Evolutionary conservation across 176 grass and related monocot genomes (phyloP).

Genomic region (Oryza glumipatula): DNA sequence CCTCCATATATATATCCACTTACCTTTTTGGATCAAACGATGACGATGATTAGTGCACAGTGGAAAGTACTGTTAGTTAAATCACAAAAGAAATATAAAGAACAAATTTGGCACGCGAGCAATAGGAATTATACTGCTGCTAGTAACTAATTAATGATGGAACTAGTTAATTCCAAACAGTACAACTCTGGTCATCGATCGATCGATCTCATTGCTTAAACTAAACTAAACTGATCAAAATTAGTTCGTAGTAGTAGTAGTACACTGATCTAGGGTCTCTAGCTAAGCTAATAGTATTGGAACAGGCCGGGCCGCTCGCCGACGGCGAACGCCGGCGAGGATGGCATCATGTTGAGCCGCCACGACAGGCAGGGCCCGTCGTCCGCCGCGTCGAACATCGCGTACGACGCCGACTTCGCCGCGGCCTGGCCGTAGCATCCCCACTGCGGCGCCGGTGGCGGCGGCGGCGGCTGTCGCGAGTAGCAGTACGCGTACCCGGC

Average conservation of each 20-base stretch:
- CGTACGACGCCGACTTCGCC: conserved; percentile 30
- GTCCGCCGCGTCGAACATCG: conserved; percentile 33
- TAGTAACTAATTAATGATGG: not conserved
- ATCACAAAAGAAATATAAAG: conserved; percentile 27
- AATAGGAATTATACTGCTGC: conserved; percentile 3
- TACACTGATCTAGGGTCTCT: not conserved
- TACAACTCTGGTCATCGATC: not conserved
- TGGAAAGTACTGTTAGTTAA: conserved; percentile 40
- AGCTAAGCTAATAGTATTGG: conserved; percentile 54
- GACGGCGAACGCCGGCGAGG: conserved; percentile 57
- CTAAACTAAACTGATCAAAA: conserved; percentile 9
- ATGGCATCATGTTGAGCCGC: conserved; percentile 61
- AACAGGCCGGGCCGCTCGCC: conserved; percentile 56
- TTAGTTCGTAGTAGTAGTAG: not conserved
- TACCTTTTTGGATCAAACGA: conserved; percentile 15
- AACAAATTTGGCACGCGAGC: conserved; percentile 30
- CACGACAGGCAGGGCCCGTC: conserved; percentile 61
- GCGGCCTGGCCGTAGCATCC: conserved; percentile 56
- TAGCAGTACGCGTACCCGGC: conserved; percentile 48
- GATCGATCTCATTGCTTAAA: not conserved
- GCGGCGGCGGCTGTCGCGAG: conserved; percentile 23
- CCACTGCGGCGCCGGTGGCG: conserved; percentile 51
- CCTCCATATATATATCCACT: conserved; percentile 5
- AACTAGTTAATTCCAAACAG: not conserved
- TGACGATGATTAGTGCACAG: conserved; percentile 36